phyloP scores from a whole-genome alignment of 2,329 filamentous ascomycete genomes.

The Curvularia verruculosa region DNA sequence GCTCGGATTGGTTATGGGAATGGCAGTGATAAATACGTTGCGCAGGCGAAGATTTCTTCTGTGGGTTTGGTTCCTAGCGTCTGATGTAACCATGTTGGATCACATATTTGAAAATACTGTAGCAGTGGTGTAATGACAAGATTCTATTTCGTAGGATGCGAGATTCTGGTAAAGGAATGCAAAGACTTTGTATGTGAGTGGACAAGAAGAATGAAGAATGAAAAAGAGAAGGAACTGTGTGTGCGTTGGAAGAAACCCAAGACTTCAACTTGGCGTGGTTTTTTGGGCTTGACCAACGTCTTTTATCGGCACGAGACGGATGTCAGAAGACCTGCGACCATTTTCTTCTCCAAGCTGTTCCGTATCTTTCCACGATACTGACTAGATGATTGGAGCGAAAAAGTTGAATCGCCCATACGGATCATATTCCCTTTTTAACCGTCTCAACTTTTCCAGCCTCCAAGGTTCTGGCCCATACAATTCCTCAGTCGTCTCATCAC shows the following conservation, averaged over 20 bases:
- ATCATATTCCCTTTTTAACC: conserved; percentile 45
- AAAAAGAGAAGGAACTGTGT: neutral
- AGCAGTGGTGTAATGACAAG: neutral
- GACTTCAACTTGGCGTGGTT: neutral
- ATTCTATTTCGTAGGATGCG: neutral
- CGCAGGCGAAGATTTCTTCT: neutral
- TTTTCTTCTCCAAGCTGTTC: neutral
- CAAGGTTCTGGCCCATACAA: conserved; percentile 46
- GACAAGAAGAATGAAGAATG: neutral
- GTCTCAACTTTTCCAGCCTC: conserved; percentile 40
- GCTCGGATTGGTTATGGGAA: neutral
- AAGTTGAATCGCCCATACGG: conserved; percentile 39
- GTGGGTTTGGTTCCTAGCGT: neutral
- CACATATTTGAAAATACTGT: neutral
- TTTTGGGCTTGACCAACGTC: neutral
- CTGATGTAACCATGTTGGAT: neutral
- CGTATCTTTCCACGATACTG: neutral
- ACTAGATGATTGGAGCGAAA: conserved; percentile 31
- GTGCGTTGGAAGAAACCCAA: neutral
- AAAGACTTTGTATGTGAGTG: neutral
- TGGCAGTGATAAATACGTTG: neutral
- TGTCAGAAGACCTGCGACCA: no score
- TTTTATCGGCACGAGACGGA: neutral
- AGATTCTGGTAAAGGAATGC: neutral
- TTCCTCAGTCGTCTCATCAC: conserved; percentile 35